phyloP scores from a whole-genome alignment of 805 yeast species.

The Yarrowia alimentaria region DNA sequence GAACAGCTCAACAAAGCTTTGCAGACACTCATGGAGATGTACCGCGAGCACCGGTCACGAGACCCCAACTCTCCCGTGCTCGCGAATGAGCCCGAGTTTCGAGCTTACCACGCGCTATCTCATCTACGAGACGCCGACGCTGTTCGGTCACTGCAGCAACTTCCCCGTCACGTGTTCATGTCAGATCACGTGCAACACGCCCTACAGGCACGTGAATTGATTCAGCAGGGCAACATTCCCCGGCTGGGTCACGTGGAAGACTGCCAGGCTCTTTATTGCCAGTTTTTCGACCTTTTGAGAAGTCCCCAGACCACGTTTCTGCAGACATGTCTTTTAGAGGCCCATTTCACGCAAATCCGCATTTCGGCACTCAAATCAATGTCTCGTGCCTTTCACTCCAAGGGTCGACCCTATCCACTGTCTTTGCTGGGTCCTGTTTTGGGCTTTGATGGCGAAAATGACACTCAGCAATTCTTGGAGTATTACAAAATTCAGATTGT shows the following conservation, averaged over 20 bases:
- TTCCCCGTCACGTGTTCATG: slow-evolving; percentile 58
- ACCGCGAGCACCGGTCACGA: slow-evolving; percentile 73
- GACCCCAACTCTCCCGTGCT: slow-evolving; percentile 44
- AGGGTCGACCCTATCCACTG: slow-evolving; percentile 63
- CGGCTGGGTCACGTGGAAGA: slow-evolving; percentile 48
- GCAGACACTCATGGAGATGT: slow-evolving; percentile 84
- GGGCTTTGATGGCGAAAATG: slow-evolving; percentile 63
- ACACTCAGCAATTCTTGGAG: slow-evolving; percentile 53
- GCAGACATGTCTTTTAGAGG: slow-evolving; percentile 71
- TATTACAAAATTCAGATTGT: slow-evolving; percentile 33
- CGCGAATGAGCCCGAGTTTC: slow-evolving; percentile 88
- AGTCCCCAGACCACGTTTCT: slow-evolving; percentile 57
- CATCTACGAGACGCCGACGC: slow-evolving; percentile 82
- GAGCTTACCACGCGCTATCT: slow-evolving; percentile 80
- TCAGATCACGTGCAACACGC: slow-evolving; percentile 67
- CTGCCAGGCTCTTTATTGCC: slow-evolving; percentile 56
- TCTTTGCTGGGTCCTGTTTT: slow-evolving; percentile 49
- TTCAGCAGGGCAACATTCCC: slow-evolving; percentile 61
- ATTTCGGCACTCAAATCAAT: slow-evolving; percentile 69
- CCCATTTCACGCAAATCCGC: slow-evolving; percentile 75
- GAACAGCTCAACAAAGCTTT: slow-evolving; percentile 91
- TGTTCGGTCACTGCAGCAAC: slow-evolving; percentile 67
- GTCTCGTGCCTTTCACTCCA: slow-evolving; percentile 64
- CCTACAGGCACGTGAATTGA: slow-evolving; percentile 61
- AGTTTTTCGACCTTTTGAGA: slow-evolving; percentile 52